Base-by-base conservation (phyloP, 345 rosid genomes). In the Lagerstroemia speciosa region DNA sequence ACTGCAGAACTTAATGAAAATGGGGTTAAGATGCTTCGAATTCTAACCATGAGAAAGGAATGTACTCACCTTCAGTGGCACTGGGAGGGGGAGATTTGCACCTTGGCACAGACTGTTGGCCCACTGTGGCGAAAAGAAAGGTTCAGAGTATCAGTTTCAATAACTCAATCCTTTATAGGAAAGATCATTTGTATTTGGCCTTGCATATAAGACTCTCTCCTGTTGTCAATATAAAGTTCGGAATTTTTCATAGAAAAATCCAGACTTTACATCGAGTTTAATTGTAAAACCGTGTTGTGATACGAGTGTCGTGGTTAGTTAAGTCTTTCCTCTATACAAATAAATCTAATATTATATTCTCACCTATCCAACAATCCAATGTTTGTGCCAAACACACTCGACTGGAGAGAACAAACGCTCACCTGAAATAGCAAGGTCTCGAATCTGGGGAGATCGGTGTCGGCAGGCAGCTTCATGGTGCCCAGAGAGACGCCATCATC, bases 41-140 rank as follows among this genome's bases (percentile, higher is more conserved):
- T 4, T 3, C 63, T 4, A 27, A 58, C 33, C 2, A 15, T 9
- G 33, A 12, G 38, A 32, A n/a, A 57, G 58, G 50, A 24, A 62
- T 31, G 43, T 32, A 63, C 73, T 69, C n/a, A 92, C 98, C 92
- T 89, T 88, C 64, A 89, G 79, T 60, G 96, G 98, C 70, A 83
- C 70, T 6, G 98, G 92, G 58, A 92, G 88, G 31, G 94, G 98
- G 43, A 92, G 72, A 78, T 88, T 89, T 38, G 97, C 93, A 74
- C 98, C 97, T 81, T 93, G 98, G 72, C 89, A 84, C 31, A 93
- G 89, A 80, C 97, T 90, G 74, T 93, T 90, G 1, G 86, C 97
- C 98, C 98, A 93, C 98, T 93, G 85, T 69, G 24, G 33, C 53
- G 32, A 4, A 0, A 58, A 27, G 34, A 32, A 64, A 38, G 8